Conservation (phyloP, 345 rosid species). For the Populus simonii region DNA sequence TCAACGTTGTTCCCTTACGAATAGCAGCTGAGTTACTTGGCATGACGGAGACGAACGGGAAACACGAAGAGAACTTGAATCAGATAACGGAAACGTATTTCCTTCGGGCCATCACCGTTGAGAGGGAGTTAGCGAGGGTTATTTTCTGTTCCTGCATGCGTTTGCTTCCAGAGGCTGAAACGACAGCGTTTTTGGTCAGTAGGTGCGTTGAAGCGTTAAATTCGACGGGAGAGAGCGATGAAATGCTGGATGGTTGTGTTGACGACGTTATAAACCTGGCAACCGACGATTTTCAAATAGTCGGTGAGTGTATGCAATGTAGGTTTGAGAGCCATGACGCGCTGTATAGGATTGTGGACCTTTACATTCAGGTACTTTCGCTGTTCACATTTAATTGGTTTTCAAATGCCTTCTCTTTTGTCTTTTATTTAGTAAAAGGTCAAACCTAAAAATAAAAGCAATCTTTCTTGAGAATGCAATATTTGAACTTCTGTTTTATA, state of each 20-base stretch:
- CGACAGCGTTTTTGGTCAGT: slow-evolving; percentile 51
- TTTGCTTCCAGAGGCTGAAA: slow-evolving; percentile 76
- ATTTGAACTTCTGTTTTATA: no score
- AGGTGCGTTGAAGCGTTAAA: slow-evolving; percentile 50
- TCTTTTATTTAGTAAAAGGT: no score
- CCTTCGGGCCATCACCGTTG: slow-evolving; percentile 40
- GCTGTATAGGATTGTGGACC: slow-evolving; percentile 61
- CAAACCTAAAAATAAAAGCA: no score
- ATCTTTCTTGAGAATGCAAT: no score
- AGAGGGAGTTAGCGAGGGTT: slow-evolving; percentile 37
- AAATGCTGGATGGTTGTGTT: slow-evolving; percentile 28
- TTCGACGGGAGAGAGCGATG: slow-evolving; percentile 35
- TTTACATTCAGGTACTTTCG: slow-evolving; percentile 58
- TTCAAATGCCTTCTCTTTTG: not conserved
- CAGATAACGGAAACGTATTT: slow-evolving; percentile 65
- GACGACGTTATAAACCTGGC: slow-evolving; percentile 48
- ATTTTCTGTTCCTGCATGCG: slow-evolving; percentile 60
- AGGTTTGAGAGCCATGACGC: slow-evolving; percentile 58
- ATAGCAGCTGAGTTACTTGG: slow-evolving; percentile 68
- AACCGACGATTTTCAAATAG: slow-evolving; percentile 47
- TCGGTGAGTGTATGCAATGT: slow-evolving; percentile 50
- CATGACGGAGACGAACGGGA: slow-evolving; percentile 39
- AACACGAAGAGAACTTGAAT: slow-evolving; percentile 40
- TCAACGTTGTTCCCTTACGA: slow-evolving; percentile 57
- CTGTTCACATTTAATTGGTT: not conserved